Percentiles rank a stretch among this genome's conserved stretches.
phyloP scores from a whole-genome alignment of 805 yeast species.

The Teunomyces funiuensis region DNA sequence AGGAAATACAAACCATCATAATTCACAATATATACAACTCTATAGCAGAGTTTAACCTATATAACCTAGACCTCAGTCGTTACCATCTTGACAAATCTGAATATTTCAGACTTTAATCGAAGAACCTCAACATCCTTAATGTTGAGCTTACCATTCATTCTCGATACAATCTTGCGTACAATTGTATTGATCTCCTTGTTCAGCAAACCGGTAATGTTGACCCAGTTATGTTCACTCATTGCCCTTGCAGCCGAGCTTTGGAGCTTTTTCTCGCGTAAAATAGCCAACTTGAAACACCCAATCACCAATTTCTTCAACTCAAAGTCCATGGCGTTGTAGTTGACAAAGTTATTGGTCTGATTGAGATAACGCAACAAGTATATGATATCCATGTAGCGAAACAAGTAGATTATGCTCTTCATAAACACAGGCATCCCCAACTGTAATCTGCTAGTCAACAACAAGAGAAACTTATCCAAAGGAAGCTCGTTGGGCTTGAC shows the following conservation, averaged over 20 bases:
- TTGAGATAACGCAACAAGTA: constrained; percentile 45
- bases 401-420: constrained; percentile 42
- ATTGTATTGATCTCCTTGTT: constrained; percentile 35
- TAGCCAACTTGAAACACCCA: constrained; percentile 41
- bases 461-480: constrained; percentile 39
- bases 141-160: constrained; percentile 42
- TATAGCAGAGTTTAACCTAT: background rate
- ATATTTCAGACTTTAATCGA: constrained; percentile 39
- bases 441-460: constrained; percentile 37
- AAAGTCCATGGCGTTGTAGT: constrained; percentile 45
- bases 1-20: no score
- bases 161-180: constrained; percentile 34
- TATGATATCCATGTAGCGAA: constrained; percentile 47
- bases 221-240: constrained; percentile 28
- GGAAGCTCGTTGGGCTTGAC: constrained; percentile 31
- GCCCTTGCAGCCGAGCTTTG: background rate
- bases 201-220: constrained; percentile 34
- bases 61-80: constrained; percentile 22
- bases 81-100: constrained; percentile 44
- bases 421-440: constrained; percentile 36
- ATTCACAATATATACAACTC: background rate
- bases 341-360: constrained; percentile 45
- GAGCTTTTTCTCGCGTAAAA: constrained; percentile 28
- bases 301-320: constrained; percentile 40
- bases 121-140: constrained; percentile 38